Evolutionary conservation across 495 filamentous ascomycete species (phyloP).

Genomic region (Lasiosphaeria ovina): DNA sequence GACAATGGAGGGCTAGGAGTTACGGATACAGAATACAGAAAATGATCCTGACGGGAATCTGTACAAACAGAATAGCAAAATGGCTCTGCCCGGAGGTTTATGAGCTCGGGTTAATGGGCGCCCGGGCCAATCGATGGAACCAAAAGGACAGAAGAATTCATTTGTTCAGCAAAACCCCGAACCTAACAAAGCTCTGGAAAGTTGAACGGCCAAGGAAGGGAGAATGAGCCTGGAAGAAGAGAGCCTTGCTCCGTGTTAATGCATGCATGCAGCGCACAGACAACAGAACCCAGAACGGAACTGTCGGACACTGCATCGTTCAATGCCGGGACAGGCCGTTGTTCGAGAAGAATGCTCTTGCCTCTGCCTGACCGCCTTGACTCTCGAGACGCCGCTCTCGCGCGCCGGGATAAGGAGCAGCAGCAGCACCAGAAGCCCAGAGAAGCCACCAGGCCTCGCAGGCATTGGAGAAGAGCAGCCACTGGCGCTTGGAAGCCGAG

Average conservation of each 20-base stretch:
- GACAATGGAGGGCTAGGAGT: too few relatives aligned
- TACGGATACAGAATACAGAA: too few relatives aligned
- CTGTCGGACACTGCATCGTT: conserved; percentile 21
- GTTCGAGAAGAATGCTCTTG: conserved; percentile 17
- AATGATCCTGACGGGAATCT: too few relatives aligned
- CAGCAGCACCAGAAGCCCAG: background rate
- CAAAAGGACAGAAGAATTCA: too few relatives aligned
- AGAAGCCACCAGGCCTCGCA: background rate
- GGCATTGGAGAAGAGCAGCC: background rate
- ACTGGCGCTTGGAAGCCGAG: too few relatives aligned
- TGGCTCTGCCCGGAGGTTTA: too few relatives aligned
- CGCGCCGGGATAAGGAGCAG: background rate
- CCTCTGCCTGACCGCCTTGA: background rate
- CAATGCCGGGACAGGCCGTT: conserved; percentile 29
- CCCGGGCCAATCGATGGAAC: too few relatives aligned
- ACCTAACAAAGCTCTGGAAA: background rate
- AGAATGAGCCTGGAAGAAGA: conserved; percentile 11
- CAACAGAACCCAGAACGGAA: conserved; percentile 24
- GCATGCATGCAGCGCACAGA: conserved; percentile 33
- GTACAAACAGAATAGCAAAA: too few relatives aligned
- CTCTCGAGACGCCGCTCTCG: background rate
- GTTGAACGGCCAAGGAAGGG: background rate
- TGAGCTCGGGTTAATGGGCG: too few relatives aligned
- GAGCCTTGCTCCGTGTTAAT: conserved; percentile 25
- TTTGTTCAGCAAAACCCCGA: background rate